Percentiles rank a stretch among this genome's conserved stretches.
Conservation (phyloP, 228 moss, liverwort and hornwort species). For the Sphagnum fallax region DNA sequence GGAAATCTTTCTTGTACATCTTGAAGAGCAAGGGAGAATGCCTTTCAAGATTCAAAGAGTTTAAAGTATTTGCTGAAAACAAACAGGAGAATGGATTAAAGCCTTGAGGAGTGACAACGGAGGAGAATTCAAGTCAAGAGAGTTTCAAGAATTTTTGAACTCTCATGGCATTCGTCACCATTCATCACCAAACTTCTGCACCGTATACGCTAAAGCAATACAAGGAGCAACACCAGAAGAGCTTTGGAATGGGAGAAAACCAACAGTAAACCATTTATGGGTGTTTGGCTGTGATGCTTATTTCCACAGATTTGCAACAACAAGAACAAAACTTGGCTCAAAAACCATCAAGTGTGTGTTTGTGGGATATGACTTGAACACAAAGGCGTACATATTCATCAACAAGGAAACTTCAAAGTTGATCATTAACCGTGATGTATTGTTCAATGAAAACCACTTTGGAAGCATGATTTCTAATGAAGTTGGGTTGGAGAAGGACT, state of each 20-base stretch:
- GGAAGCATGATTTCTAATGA: background rate
- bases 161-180: background rate
- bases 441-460: slow-evolving; percentile 5
- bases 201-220: slow-evolving; percentile 1
- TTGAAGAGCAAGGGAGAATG: background rate
- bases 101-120: slow-evolving; percentile 1
- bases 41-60: slow-evolving; percentile 5
- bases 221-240: background rate
- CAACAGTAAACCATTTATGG: background rate
- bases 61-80: slow-evolving; percentile 2
- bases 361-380: background rate
- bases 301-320: background rate
- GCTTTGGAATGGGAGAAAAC: background rate
- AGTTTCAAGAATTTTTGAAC: background rate
- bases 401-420: background rate
- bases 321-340: background rate
- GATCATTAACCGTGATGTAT: slow-evolving; percentile 5
- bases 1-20: slow-evolving; percentile 1
- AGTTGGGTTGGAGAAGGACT: background rate
- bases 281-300: slow-evolving; percentile 2
- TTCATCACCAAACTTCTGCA: background rate
- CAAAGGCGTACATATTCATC: background rate
- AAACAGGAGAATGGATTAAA: slow-evolving; percentile 2
- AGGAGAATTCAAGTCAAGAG: slow-evolving; percentile 1
- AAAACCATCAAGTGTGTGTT: background rate